Base-by-base conservation (phyloP, 768 basidiomycete genomes). In the Psilocybe cyanescens region DNA sequence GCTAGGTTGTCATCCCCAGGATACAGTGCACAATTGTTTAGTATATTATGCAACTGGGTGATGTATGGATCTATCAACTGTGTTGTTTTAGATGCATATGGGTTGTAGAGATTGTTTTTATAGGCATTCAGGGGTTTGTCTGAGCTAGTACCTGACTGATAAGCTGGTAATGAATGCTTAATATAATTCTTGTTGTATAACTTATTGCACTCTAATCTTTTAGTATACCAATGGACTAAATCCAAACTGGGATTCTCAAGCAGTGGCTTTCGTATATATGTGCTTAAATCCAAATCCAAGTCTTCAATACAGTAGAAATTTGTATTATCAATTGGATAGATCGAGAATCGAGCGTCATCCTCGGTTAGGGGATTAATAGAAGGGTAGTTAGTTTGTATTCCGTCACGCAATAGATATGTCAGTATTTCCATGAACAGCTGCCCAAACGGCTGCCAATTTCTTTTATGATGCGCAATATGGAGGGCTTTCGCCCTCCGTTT, bases 151-250 rank as follows among this genome's bases (percentile, higher is more conserved):
- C 41, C 14, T 16, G n/a, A 9, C 12, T 44, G 7, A 1, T 44
- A 12, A 5, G 14, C 14, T 12, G 4, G 8, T 12, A 44, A 12
- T 12, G 3, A 1, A 44, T 44, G 8, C n/a, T 44, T 44, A 5
- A 14, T 12, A 16, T 44, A 44, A 44, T 44, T 44, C 7, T 44
- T 4, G 12, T 47, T 48, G 39, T 60, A 60, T 3, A 60, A 8
- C 3, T 49, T 7, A 7, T 46, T 2, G 3, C 41, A 11, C 11
- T 47, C 31, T 12, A 60, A 12, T 3, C 17, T 8, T 7, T 60
- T 19, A 14, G 30, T 17, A 33, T 60, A 60, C 59, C 59, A 60
- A 11, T 16, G 4, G 4, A 60, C 53, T 3, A 60, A 11, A 17
- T 60, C 46, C 6, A 60, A 48, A 3, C 9, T 7, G 9, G 52